phyloP scores from a whole-genome alignment of 1,139 yeast species.

The Blastobotrys proliferans region DNA sequence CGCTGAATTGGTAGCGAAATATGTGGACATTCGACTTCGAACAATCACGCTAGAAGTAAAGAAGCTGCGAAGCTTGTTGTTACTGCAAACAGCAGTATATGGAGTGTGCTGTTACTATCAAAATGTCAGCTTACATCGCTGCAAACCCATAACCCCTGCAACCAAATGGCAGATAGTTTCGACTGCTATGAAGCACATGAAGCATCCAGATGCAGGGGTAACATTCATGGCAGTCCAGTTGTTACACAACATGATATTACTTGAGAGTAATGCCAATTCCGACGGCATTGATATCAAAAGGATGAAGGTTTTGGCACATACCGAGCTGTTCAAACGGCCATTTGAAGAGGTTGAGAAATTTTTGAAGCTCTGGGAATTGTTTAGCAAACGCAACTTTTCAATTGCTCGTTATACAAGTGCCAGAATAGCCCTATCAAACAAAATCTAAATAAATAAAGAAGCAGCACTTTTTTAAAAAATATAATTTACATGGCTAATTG shows the following conservation, averaged over 20 bases:
- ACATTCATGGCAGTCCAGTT: neutral
- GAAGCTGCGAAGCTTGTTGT: neutral
- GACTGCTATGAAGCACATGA: neutral
- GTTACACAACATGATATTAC: neutral
- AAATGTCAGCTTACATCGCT: neutral
- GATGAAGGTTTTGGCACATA: neutral
- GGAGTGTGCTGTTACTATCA: neutral
- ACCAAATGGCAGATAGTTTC: neutral
- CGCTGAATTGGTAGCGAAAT: neutral
- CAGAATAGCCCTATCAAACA: neutral
- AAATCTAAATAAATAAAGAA: neutral
- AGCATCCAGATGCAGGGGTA: neutral
- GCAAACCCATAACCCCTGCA: too few relatives aligned
- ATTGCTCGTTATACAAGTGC: neutral
- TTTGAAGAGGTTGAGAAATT: neutral
- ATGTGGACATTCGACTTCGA: neutral
- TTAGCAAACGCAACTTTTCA: neutral
- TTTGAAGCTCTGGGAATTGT: neutral
- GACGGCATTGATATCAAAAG: neutral
- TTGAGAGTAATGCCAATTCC: neutral
- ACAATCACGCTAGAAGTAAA: neutral
- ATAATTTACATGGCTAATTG: conserved; percentile 14
- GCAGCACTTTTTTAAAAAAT: neutral
- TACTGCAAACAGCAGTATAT: neutral
- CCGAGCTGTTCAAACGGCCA: neutral